These are phyloP conservation scores for Didymella lethalis DNA, from an alignment of 2,329 filamentous ascomycete species.

Conservation along the genomic window DNA sequence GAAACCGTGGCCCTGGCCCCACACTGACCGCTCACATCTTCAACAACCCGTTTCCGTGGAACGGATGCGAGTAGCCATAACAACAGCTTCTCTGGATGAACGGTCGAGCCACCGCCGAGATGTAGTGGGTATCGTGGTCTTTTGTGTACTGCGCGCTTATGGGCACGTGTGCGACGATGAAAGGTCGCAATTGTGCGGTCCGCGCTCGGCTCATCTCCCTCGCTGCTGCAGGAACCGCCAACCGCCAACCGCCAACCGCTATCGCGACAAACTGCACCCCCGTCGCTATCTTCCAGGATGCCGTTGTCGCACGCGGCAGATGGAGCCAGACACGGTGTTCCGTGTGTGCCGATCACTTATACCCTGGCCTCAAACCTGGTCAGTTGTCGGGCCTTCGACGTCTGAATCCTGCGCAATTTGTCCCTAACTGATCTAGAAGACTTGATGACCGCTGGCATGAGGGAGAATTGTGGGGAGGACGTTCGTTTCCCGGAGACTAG, in stretches of 20 bases:
- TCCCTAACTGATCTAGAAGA: constrained; percentile 42
- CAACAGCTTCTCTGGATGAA: not conserved
- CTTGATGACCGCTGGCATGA: constrained; percentile 42
- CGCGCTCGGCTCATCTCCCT: constrained; percentile 11
- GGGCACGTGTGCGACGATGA: not conserved
- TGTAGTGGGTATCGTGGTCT: not conserved
- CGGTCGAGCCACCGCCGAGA: not conserved
- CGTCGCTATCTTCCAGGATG: constrained; percentile 36
- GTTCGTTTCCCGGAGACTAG: constrained; percentile 36
- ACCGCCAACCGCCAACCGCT: constrained; percentile 19
- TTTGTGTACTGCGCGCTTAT: not conserved
- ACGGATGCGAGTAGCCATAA: constrained; percentile 27
- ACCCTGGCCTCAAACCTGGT: constrained; percentile 20
- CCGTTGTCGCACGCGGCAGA: constrained; percentile 34
- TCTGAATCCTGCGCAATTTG: constrained; percentile 46
- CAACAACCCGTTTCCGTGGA: constrained; percentile 7
- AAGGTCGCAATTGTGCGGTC: not conserved
- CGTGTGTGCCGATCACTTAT: constrained; percentile 21
- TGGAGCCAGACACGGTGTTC: constrained; percentile 34
- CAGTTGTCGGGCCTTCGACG: constrained; percentile 21
- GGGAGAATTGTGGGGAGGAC: constrained; percentile 35
- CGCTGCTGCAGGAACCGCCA: constrained; percentile 3
- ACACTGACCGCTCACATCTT: constrained; percentile 21
- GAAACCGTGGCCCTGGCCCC: constrained; percentile 41
- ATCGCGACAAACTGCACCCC: constrained; percentile 18